phyloP scores from a whole-genome alignment of 2,329 filamentous ascomycete species.

The Fusarium continuum region DNA sequence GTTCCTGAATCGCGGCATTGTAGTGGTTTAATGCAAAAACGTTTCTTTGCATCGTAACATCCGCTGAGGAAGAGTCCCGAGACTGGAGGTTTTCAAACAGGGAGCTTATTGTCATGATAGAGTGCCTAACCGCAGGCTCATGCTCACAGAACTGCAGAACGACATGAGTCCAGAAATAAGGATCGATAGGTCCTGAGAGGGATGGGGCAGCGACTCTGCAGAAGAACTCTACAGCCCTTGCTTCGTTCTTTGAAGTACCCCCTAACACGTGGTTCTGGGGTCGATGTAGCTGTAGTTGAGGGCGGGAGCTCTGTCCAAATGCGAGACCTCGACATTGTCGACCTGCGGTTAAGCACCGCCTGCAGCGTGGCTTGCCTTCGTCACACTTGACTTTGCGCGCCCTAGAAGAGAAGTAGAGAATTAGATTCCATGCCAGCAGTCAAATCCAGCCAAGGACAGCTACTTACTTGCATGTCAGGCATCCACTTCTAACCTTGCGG shows the following conservation, averaged over 20 bases:
- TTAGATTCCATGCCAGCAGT: neutral
- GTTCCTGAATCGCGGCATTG: constrained; percentile 8
- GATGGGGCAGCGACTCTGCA: constrained; percentile 20
- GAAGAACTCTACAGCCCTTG: constrained; percentile 22
- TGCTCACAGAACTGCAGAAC: constrained; percentile 30
- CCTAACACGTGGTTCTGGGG: constrained; percentile 1
- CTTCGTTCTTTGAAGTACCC: neutral
- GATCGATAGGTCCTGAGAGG: constrained; percentile 22
- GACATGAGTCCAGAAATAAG: constrained; percentile 32
- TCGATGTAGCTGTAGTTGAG: neutral
- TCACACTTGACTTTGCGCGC: constrained; percentile 16
- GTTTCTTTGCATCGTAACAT: neutral
- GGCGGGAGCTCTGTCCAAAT: neutral
- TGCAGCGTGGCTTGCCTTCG: constrained; percentile 3
- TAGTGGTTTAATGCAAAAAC: constrained; percentile 17
- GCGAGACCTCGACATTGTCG: constrained; percentile 2
- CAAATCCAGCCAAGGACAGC: too few relatives aligned
- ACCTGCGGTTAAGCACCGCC: constrained; percentile 4
- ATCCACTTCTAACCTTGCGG: constrained; percentile 12
- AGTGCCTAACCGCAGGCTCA: constrained; percentile 24
- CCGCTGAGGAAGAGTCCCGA: neutral
- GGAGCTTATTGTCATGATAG: constrained; percentile 18
- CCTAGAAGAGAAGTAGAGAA: neutral
- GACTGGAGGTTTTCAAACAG: constrained; percentile 1
- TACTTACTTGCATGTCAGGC: constrained; percentile 6